Percentiles rank a stretch among this genome's conserved stretches.
Conservation (phyloP, 202 grass and related monocot genomes). For the Tripidium arundinaceum region DNA sequence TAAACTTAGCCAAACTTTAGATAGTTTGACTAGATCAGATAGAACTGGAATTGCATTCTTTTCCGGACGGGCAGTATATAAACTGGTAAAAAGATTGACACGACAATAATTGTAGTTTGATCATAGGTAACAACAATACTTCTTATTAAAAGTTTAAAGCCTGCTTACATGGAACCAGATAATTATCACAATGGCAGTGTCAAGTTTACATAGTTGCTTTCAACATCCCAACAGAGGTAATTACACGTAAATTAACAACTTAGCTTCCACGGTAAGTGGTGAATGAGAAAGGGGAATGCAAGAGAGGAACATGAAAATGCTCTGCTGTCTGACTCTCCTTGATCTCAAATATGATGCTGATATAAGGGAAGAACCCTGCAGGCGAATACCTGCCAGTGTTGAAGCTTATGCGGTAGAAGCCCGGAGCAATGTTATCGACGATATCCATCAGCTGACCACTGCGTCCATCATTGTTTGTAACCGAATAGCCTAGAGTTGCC, state of each 20-base stretch:
- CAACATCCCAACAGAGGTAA: background rate
- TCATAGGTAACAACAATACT: background rate
- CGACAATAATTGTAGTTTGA: background rate
- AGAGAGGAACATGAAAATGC: slow-evolving; percentile 88
- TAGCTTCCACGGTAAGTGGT: slow-evolving; percentile 93
- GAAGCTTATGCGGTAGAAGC: slow-evolving; percentile 89
- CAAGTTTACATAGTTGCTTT: background rate
- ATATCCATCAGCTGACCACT: slow-evolving; percentile 80
- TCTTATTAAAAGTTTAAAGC: background rate
- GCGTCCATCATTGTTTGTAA: slow-evolving; percentile 82
- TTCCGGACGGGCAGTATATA: background rate
- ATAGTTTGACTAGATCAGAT: background rate
- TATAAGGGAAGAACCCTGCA: slow-evolving; percentile 79
- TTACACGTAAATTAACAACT: background rate
- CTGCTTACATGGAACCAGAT: background rate
- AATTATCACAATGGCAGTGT: background rate
- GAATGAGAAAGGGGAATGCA: slow-evolving; percentile 91
- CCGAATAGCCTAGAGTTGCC: slow-evolving; percentile 54
- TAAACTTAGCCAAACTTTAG: background rate
- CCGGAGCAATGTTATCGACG: slow-evolving; percentile 45
- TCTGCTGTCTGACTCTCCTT: slow-evolving; percentile 57
- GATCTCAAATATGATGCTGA: slow-evolving; percentile 86
- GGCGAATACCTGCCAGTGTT: slow-evolving; percentile 71
- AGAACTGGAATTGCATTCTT: background rate
- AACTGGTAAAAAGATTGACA: background rate